phyloP scores from a whole-genome alignment of 2,329 filamentous ascomycete genomes.

The Truncatella angustata region DNA sequence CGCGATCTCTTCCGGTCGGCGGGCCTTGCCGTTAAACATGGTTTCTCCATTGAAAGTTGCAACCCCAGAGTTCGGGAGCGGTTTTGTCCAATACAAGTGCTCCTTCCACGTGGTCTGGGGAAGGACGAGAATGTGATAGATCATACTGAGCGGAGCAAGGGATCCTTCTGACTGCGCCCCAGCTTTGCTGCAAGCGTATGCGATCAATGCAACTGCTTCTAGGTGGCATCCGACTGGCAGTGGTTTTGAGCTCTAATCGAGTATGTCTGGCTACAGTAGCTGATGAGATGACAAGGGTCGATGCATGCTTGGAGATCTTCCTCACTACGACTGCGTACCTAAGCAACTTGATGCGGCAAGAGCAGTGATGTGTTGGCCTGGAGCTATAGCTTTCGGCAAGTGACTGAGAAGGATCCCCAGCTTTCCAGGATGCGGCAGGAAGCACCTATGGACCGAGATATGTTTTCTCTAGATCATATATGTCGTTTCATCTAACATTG shows the following conservation, averaged over 20 bases:
- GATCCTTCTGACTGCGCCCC: background rate
- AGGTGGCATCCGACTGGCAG: background rate
- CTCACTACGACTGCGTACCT: background rate
- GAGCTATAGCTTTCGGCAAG: too few species aligned
- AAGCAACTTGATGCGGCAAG: too few species aligned
- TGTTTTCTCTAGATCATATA: too few species aligned
- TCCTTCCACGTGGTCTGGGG: conserved; percentile 5
- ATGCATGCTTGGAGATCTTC: background rate
- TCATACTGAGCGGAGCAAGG: background rate
- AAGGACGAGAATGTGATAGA: conserved; percentile 6
- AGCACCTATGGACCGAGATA: too few species aligned
- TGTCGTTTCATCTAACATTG: too few species aligned
- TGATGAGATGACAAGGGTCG: background rate
- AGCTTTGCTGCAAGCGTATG: background rate
- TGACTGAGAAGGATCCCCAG: too few species aligned
- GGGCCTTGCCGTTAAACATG: conserved; percentile 1
- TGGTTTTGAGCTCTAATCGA: conserved; percentile 1
- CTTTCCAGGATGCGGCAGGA: too few species aligned
- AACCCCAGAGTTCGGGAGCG: conserved; percentile 1
- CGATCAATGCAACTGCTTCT: background rate
- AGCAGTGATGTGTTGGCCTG: too few species aligned
- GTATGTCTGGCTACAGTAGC: too few species aligned
- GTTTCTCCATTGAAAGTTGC: background rate
- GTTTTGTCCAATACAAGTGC: background rate
- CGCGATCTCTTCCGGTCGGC: background rate